Evolutionary conservation across 805 yeast species (phyloP), one percentile per base, ranked within the genome.

Genomic region (Candida corydali): DNA sequence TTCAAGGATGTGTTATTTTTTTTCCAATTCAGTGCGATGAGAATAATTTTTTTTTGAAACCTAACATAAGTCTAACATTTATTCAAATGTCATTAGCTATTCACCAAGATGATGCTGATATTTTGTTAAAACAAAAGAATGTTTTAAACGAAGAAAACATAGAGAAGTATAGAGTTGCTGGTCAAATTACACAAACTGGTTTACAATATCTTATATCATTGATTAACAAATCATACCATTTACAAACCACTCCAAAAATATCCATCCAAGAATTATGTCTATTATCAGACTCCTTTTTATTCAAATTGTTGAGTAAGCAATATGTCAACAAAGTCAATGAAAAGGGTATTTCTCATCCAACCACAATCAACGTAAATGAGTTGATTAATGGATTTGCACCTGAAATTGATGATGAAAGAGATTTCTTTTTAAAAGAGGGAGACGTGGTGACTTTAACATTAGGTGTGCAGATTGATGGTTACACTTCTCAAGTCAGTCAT

Each of bases 391-490:
- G 95, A 8, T 86, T 84, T 60, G 72, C 95, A 22, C 98, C 98
- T 28, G 96, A 88, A 59, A 59, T 83, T 36, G 88, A 80, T 54
- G 84, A 80, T 46, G 63, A 56, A 22, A 54, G 62, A 6, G 20
- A 29, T 4, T 50, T 69, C 41, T 58, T 61, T 36, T 76, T 85
- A 49, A 57, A 60, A 37, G 77, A 78, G 17, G 98, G 98, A 34
- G 97, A 93, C 58, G 71, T 89, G 32, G 86, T 86, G 23, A 89
- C 91, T 43, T 74, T 93, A 40, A 69, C 84, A 9, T 70, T 91
- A 19, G 98, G 97, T 33, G 89, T 83, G 41, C 97, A 93, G 46
- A 77, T 93, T 48, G 98, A 93, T 61, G 98, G 98, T 38, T 93
- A 89, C 66, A 85, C 97, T 9, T 80, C 95, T 1, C 77, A 79